phyloP scores from a whole-genome alignment of 2,329 filamentous ascomycete genomes.

The Hypoxylon sp. region DNA sequence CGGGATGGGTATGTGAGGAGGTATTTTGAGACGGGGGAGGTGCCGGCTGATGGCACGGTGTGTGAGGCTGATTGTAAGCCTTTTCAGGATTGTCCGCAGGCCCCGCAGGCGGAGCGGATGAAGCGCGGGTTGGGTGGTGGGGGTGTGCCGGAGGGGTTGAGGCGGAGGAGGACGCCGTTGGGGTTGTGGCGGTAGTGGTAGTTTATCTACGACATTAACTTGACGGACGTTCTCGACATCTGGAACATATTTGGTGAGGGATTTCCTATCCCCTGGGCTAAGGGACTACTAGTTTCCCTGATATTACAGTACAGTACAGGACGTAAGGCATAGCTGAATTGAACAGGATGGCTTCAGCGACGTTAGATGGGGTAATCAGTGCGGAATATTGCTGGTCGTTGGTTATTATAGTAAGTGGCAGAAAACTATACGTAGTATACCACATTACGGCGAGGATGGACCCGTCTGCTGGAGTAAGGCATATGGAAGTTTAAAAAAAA shows the following conservation, averaged over 20 bases:
- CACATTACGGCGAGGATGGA: neutral
- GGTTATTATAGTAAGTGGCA: neutral
- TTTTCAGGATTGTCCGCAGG: conserved; percentile 42
- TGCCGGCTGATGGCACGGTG: conserved; percentile 30
- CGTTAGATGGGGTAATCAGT: neutral
- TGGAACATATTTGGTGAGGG: neutral
- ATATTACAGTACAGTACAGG: neutral
- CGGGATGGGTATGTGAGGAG: conserved; percentile 16
- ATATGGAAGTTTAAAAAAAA: too few relatives aligned
- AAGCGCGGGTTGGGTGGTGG: neutral
- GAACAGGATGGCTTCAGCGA: neutral
- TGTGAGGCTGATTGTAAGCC: conserved; percentile 41
- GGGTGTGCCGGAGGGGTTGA: neutral
- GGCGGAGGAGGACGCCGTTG: conserved; percentile 4
- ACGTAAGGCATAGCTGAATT: neutral
- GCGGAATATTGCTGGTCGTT: neutral
- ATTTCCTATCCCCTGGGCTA: neutral
- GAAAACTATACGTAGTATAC: neutral
- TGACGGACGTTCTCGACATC: neutral
- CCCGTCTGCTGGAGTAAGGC: too few relatives aligned
- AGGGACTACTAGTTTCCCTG: neutral
- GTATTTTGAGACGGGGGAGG: conserved; percentile 32
- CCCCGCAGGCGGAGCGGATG: conserved; percentile 18
- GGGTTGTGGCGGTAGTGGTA: neutral
- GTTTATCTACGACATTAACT: neutral